Base-by-base conservation (phyloP, 23 red algal species). In the Gracilaria domingensis region DNA sequence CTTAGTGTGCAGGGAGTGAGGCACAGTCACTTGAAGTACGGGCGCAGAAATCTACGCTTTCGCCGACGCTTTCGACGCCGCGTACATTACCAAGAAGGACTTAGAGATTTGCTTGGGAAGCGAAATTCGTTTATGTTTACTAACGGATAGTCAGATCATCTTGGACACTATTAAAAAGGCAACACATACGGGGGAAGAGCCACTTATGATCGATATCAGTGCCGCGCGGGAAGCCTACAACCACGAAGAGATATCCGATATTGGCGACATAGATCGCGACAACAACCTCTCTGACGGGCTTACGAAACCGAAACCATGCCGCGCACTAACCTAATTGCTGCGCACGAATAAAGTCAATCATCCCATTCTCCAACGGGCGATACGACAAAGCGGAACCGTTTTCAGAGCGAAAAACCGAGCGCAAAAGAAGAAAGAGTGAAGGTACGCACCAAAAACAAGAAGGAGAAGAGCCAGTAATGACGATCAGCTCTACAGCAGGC, bases 41-140 rank as follows among this genome's bases (percentile, higher is more conserved):
- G 82, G 37, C 28, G 60, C 38, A 12, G 82, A 86, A 38, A 40
- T 86, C 18, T 86, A 86, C 56, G 59, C 82, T 13, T 86, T 86
- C 37, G 32, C 60, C 23, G 66, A 86, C n/a, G 82, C 82, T 0
- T 72, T 86, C 24, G 82, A 86, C 59, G n/a, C 23, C 14, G 82
- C 82, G 8, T 71, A 33, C 13, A 35, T 55, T 21, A 86, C 72
- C 24, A 86, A 86, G 57, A 30, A 23, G 11, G 82, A 86, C 57
- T 33, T 86, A 2, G 82, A 86, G 33, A 20, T 1, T 9, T 28
- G 62, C 12, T 21, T 50, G 17, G 28, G 38, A 7, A 21, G 66
- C 12, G 6, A 21, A 13, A 18, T 86, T 0, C 0, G 0, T 2
- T 0, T 72, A 5, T 56, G 32, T 32, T 17, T 82, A 17, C 57